These are phyloP conservation scores for Cymbidium sinense DNA, from an alignment of 106 monocot species.

Conservation along the genomic window DNA sequence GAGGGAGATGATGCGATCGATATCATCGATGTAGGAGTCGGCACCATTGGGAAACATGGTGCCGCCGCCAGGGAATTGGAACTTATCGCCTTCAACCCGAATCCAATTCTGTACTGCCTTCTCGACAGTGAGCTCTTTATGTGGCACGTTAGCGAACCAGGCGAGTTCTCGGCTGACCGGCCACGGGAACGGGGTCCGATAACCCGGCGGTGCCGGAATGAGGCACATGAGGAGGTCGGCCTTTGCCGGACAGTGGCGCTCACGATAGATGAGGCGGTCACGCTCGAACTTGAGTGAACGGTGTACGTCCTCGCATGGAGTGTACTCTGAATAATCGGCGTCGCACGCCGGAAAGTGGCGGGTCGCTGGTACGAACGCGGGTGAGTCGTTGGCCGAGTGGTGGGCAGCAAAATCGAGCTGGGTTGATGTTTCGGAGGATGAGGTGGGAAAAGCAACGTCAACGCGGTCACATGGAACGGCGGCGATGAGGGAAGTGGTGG, in stretches of 20 bases:
- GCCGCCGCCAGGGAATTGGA: conserved; percentile 82
- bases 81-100: conserved; percentile 65
- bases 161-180: conserved; percentile 47
- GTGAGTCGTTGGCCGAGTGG: conserved; percentile 8
- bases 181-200: conserved; percentile 65
- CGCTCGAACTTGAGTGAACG: conserved; percentile 40
- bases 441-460: conserved; percentile 11
- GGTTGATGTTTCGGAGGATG: neutral
- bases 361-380: neutral
- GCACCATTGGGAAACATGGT: conserved; percentile 85
- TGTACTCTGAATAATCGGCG: conserved; percentile 56
- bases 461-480: too few species aligned
- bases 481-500: too few species aligned
- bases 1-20: conserved; percentile 41
- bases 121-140: conserved; percentile 66
- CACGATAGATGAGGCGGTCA: conserved; percentile 45
- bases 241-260: conserved; percentile 58
- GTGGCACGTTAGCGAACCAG: conserved; percentile 77
- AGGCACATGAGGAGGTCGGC: conserved; percentile 48
- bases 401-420: too few species aligned
- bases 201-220: conserved; percentile 43
- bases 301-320: conserved; percentile 56
- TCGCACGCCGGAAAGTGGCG: conserved; percentile 33
- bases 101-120: conserved; percentile 90
- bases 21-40: conserved; percentile 76